phyloP scores from a whole-genome alignment of 1,139 yeast species.

The Blastobotrys elegans region DNA sequence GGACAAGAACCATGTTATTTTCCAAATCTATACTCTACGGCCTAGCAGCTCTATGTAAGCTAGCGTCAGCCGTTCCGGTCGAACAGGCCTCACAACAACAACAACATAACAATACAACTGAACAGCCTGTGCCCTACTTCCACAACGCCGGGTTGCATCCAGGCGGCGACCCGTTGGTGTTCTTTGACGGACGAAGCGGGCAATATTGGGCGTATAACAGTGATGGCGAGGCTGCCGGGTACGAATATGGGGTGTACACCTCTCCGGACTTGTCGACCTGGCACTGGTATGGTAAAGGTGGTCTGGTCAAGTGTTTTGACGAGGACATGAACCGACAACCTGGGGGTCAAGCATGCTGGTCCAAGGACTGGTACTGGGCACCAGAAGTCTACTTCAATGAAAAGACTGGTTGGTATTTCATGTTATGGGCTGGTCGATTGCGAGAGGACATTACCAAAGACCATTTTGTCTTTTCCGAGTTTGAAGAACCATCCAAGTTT shows the following conservation, averaged over 20 bases:
- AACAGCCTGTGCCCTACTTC: background rate
- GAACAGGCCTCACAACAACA: background rate
- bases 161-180: background rate
- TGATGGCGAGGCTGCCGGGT: background rate
- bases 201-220: background rate
- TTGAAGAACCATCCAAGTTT: background rate
- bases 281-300: background rate
- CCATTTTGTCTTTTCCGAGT: background rate
- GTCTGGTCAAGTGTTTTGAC: background rate
- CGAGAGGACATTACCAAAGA: background rate
- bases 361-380: background rate
- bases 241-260: background rate
- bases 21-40: background rate
- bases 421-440: background rate
- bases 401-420: background rate
- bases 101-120: background rate
- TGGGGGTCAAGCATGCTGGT: background rate
- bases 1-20: background rate
- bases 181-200: background rate
- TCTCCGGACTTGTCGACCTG: background rate
- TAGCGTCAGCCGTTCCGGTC: background rate
- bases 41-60: background rate
- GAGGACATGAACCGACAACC: background rate
- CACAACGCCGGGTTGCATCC: background rate
- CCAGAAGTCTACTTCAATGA: background rate